These are phyloP conservation scores for Cladosporium colombiae DNA, from an alignment of 2,329 filamentous ascomycete species.

Conservation along the genomic window DNA sequence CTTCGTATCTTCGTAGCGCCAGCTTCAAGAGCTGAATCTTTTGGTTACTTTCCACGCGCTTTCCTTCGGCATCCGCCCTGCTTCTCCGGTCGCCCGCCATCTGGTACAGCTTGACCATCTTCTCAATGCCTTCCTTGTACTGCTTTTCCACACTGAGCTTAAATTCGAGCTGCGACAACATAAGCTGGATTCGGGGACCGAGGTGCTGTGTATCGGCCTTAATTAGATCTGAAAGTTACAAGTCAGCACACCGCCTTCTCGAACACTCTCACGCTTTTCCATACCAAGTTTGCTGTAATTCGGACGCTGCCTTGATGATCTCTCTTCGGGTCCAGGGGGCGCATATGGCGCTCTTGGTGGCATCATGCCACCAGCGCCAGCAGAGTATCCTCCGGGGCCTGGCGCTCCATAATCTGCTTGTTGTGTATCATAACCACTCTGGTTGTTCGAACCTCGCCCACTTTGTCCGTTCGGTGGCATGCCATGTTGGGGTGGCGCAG, in stretches of 20 bases:
- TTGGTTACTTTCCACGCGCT: conserved; percentile 91
- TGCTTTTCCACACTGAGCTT: conserved; percentile 98
- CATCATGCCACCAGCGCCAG: conserved; percentile 70
- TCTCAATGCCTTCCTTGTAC: conserved; percentile 97
- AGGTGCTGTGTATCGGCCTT: conserved; percentile 97
- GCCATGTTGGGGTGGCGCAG: conserved; percentile 37
- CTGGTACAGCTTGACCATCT: conserved; percentile 97
- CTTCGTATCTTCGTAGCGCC: conserved; percentile 93
- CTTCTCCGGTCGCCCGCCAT: conserved; percentile 98
- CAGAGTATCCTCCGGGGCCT: conserved; percentile 55
- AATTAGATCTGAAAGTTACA: conserved; percentile 71
- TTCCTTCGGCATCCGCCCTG: conserved; percentile 84
- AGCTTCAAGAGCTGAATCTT: conserved; percentile 96
- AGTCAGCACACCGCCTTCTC: conserved; percentile 24
- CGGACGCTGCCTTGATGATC: conserved; percentile 71
- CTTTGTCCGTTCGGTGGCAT: conserved; percentile 32
- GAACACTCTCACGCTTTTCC: conserved; percentile 32
- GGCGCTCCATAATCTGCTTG: conserved; percentile 61
- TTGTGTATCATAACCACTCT: conserved; percentile 53
- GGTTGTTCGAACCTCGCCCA: conserved; percentile 55
- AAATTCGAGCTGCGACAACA: conserved; percentile 98
- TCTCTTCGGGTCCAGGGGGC: conserved; percentile 66
- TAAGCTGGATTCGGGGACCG: conserved; percentile 95
- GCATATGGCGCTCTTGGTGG: conserved; percentile 78
- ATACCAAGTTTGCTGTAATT: conserved; percentile 96